Evolutionary conservation across 148 eudicot species (phyloP).

Genomic region (Vaccinium darrowii): DNA sequence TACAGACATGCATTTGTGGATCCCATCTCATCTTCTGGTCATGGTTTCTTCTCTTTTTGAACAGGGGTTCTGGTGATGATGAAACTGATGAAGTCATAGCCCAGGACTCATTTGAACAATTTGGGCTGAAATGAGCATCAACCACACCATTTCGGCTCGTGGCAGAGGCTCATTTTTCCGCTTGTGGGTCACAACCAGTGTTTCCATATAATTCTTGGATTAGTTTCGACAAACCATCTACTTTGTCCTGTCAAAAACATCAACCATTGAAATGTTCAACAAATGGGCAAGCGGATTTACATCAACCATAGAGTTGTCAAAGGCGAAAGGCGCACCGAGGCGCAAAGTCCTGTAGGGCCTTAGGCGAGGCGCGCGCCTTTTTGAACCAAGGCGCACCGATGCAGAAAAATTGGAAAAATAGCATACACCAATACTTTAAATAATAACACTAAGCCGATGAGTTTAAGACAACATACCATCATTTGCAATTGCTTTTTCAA

Average conservation of each 20-base stretch:
- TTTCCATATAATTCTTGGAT: slow-evolving; percentile 40
- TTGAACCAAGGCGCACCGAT: too few relatives aligned
- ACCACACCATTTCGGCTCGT: slow-evolving; percentile 54
- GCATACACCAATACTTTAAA: too few relatives aligned
- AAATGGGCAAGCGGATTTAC: not conserved
- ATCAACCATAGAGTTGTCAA: not conserved
- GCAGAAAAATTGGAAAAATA: too few relatives aligned
- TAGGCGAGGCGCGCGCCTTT: too few relatives aligned
- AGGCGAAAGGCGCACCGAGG: too few relatives aligned
- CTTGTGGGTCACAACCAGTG: slow-evolving; percentile 27
- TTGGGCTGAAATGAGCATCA: slow-evolving; percentile 41
- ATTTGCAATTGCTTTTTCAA: too few relatives aligned
- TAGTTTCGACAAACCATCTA: slow-evolving; percentile 57
- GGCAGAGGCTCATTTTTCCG: slow-evolving; percentile 38
- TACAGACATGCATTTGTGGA: slow-evolving; percentile 25
- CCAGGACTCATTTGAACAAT: slow-evolving; percentile 47
- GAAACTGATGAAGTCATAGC: slow-evolving; percentile 28
- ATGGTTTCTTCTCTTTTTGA: slow-evolving; percentile 43
- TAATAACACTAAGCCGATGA: too few relatives aligned
- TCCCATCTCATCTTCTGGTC: slow-evolving; percentile 42
- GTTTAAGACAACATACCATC: too few relatives aligned
- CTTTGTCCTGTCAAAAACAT: slow-evolving; percentile 45
- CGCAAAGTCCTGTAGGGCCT: too few relatives aligned
- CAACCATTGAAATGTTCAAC: not conserved
- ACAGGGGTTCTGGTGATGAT: slow-evolving; percentile 44